Evolutionary conservation across 2,329 filamentous ascomycete species (phyloP).

Genomic region (Mollisiaceae sp.): DNA sequence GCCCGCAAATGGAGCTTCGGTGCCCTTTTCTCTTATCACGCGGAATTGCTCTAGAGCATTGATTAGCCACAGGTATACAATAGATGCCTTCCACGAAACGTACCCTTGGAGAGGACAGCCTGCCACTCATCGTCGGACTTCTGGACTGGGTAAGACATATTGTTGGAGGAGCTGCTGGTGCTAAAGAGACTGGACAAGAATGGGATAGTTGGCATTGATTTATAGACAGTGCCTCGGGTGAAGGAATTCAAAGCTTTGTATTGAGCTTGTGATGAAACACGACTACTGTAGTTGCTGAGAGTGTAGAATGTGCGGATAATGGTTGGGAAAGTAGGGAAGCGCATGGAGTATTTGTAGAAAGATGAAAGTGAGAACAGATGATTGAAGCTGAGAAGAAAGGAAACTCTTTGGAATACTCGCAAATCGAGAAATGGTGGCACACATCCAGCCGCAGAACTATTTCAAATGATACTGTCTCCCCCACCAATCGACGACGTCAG

Average conservation of each 20-base stretch:
- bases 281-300: constrained; percentile 50
- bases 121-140: constrained; percentile 87
- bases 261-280: constrained; percentile 33
- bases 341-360: constrained; percentile 50
- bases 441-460: constrained; percentile 27
- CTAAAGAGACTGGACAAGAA: constrained; percentile 80
- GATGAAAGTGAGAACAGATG: constrained; percentile 1
- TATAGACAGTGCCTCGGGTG: constrained; percentile 48
- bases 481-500: constrained; percentile 32
- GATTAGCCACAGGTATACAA: not conserved
- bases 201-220: constrained; percentile 78
- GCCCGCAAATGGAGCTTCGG: constrained; percentile 79
- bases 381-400: constrained; percentile 10
- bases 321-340: constrained; percentile 53
- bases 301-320: constrained; percentile 53
- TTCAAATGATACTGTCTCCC: constrained; percentile 29
- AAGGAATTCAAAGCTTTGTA: constrained; percentile 43
- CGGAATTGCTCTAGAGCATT: constrained; percentile 84
- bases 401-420: constrained; percentile 30
- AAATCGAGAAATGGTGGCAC: constrained; percentile 19
- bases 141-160: constrained; percentile 79
- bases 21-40: constrained; percentile 89
- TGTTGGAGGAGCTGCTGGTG: constrained; percentile 54
- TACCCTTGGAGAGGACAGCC: constrained; percentile 76
- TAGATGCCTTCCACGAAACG: not conserved